Base-by-base conservation (phyloP, 257 asterid species). In the Handroanthus guayacan region DNA sequence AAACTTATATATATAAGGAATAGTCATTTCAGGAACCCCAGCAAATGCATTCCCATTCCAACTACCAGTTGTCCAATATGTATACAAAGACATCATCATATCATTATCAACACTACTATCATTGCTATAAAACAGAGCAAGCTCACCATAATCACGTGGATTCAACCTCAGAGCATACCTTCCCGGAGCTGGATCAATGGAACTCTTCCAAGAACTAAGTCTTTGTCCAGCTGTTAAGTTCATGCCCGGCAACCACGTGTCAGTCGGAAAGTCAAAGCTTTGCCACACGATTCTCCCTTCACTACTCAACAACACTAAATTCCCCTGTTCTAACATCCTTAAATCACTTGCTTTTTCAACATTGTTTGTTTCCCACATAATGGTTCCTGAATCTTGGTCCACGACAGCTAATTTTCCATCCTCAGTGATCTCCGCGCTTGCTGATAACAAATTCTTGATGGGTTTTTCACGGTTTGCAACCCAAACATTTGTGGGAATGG, bases 191-290 rank as follows among this genome's bases (percentile, higher is more conserved):
- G 92, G 95, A 71, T 91, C 89, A 31, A 47, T 81, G 4, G 91
- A 83, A 64, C 96, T 91, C 85, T 74, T 85, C 97, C 96, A 91
- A 9, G 88, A 83, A 43, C 83, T 86, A 9, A 91, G 81, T 84
- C 80, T 73, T 31, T 60, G 79, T 48, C 61, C 80, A 64, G 87
- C 85, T 14, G 92, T 87, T 81, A 89, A 52, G 66, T 90, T 86
- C 93, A 89, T 88, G 18, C 95, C 96, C 0, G 97, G 95, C 25
- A 91, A 90, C 89, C 94, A 93, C 50, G 96, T 88, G 81, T 91
- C 95, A 12, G 96, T 80, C 18, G 96, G 96, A 71, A 79, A 84
- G 83, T 93, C 94, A 81, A 93, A 91, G 82, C 95, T 91, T 67
- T 85, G 92, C 98, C 98, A 93, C 76, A 87, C 79, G 41, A 80